Evolutionary conservation across 1,139 yeast genomes (phyloP), one percentile per base, ranked within the genome.

Genomic region (Debaryomyces psychrophilus): DNA sequence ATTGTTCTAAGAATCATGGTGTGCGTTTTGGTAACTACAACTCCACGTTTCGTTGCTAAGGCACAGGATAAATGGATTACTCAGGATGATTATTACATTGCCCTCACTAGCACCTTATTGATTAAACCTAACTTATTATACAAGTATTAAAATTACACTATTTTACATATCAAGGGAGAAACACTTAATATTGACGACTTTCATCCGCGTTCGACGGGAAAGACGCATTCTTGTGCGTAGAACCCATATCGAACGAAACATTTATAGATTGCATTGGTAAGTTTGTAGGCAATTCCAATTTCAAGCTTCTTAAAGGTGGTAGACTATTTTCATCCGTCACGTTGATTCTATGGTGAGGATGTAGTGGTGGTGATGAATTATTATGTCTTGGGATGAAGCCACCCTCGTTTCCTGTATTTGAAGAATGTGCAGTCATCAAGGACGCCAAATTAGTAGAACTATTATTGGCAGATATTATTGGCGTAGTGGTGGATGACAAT

Each of bases 221-320:
- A n/a, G 36, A 36, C 18, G 43, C 15, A 20, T 31, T 28, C 31
- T 36, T 42, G 22, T n/a, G 22, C n/a, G 39, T 12, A n/a, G 15
- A 12, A 14, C 34, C 44, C 14, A 35, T 12, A 4, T 42, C 44
- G n/a, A 42, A 35, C 8, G 44, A 35, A 12, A 15, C 20, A 34
- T 27, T 29, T 8, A 27, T 36, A n/a, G 35, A 23, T 15, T 18
- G 57, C 60, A 65, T 65, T 5, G 69, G 58, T 36, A 71, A 57
- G 44, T 71, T 72, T 9, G 69, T 62, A 7, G 82, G 82, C 52
- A 78, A 68, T 45, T 74, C 81, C 50, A 79, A 64, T 46, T 76
- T 75, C 54, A 79, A 67, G 45, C 82, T 76, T 52, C 82, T 64
- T 44, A 79, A 61, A 9, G 83, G 77, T 1, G 83, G 83, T 40